Evolutionary conservation across 2,329 filamentous ascomycete species (phyloP), one percentile per base, ranked within the genome.

Genomic region (Fusarium pseudocircinatum): DNA sequence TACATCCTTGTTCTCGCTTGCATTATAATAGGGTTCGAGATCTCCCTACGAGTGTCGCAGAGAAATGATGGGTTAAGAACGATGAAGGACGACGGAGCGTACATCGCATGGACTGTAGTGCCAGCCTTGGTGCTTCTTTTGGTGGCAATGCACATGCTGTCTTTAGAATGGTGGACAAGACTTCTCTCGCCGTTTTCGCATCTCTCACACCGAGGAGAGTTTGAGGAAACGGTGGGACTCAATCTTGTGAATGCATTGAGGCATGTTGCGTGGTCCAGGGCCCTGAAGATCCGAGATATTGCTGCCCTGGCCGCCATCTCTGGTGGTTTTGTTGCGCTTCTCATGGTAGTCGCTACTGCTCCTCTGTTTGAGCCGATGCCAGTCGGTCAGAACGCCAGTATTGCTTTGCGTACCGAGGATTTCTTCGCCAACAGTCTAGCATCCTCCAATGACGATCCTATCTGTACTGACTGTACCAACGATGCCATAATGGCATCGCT

Each of bases 91-190:
- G 75, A 78, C 32, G 75, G 78, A 26, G 60, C 75, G 7, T 81
- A 83, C 54, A 66, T 83, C 28, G 60, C 81, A 5, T 84, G 82
- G 82, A 83, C 81, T 6, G 78, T 77, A 1, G 72, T 79, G 0
- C 81, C 82, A 1, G 78, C 80, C 2, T 26, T 81, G 11, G 60
- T 81, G 5, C 63, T 83, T 4, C 72, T 77, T 0, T 28, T 78
- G 2, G 63, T 83, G 6, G 78, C 79, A 4, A 60, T 79, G 43
- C 82, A 82, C 58, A 77, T 82, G 64, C 71, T 73, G 16, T 63
- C 78, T 1, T 72, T 79, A 0, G 82, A 83, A 53, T 80, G 79
- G 61, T 78, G 76, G 49, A 77, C 79, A 4, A 78, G 82, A 10
- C 67, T 79, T 2, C 74, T 83, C 6, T 78, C 81, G 0, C 83